Evolutionary conservation across 345 rosid species (phyloP), one percentile per base, ranked within the genome.

Genomic region (Carallia pectinifolia): DNA sequence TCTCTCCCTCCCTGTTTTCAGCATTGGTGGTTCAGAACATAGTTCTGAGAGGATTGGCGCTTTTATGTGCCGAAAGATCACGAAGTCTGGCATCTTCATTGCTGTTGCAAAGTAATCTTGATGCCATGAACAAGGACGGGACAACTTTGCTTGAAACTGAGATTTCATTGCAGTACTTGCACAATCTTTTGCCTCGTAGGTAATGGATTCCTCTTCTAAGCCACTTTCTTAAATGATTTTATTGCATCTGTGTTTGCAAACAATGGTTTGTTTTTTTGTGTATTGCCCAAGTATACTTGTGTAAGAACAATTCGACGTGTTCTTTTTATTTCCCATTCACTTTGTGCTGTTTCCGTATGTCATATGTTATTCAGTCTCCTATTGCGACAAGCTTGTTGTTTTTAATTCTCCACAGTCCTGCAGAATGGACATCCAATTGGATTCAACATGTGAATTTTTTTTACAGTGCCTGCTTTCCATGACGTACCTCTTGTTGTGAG

Each of bases 401-500:
- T 23, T 23, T 27, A 54, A 2, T 8, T 39, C 53, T 79, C 66
- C 38, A 1, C 27, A 2, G 58, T 23, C 30, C 65, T 54, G 34
- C 64, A 36, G n/a, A 55, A 55, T n/a, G 40, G 40, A 18, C 29
- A 54, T 54, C 27, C 27, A 38, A 27, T 54, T 54, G n/a, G 27
- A 18, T 54, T n/a, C 27, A 18, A 34, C 30, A 34, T 52, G 27
- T 33, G 59, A 36, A 33, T 62, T 53, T 10, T 53, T 61, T 65
- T 73, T 70, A 19, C 81, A 92, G 99, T 95, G 99, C 99, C 97
- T 65, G 97, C 99, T 74, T 95, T 90, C 67, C 90, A 96, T 38
- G 99, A 95, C 79, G 97, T 92, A 53, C 99, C 97, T 15, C 82
- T 92, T 40, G 97, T 95, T 72, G 98, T 95, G 81, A 90, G 99